Base-by-base conservation (phyloP, 176 grass and related monocot genomes). In the Stipa capillata region DNA sequence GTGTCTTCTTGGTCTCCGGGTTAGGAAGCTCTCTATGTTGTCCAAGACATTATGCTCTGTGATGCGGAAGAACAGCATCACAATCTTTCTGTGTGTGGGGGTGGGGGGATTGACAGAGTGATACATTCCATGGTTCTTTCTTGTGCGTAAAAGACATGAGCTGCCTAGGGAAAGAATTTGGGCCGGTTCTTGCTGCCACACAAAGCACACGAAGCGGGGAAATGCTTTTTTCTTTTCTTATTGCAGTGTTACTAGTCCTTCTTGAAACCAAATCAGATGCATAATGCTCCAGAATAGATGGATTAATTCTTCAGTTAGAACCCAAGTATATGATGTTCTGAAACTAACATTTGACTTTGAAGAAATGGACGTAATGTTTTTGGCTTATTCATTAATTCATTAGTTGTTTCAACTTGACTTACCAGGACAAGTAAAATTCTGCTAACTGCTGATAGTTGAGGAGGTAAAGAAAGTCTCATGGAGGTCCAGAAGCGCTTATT, bases 101-200 rank as follows among this genome's bases (percentile, higher is more conserved):
- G n/a, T n/a, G n/a, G n/a, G n/a, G n/a, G n/a, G n/a, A n/a, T n/a
- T n/a, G n/a, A n/a, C n/a, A n/a, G n/a, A n/a, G n/a, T n/a, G 20
- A 28, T 11, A 14, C 65, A n/a, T 81, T 56, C 52, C 67, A 27
- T 17, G 5, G 39, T 37, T 65, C 24, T 17, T 80, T 44, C 34
- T 43, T 42, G n/a, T 52, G 64, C 43, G 24, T 11, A 63, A 79
- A 86, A 73, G 29, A 11, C 15, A 52, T 73, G 80, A 65, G 40
- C 37, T 65, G 27, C 29, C 43, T 49, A 29, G 59, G 31, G 20
- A 2, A 27, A 12, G 4, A 52, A 79, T 41, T 51, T 69, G 27
- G 60, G 62, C 35, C 27, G 52, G 53, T 78, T 72, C 65, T 55
- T 78, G 44, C 64, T 51, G 62, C 49, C 87, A 85, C 87, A 27